Percentiles rank a stretch among this genome's conserved stretches.
Conservation (phyloP, 2,329 filamentous ascomycete genomes). For the Alternaria hordeiaustralica region DNA sequence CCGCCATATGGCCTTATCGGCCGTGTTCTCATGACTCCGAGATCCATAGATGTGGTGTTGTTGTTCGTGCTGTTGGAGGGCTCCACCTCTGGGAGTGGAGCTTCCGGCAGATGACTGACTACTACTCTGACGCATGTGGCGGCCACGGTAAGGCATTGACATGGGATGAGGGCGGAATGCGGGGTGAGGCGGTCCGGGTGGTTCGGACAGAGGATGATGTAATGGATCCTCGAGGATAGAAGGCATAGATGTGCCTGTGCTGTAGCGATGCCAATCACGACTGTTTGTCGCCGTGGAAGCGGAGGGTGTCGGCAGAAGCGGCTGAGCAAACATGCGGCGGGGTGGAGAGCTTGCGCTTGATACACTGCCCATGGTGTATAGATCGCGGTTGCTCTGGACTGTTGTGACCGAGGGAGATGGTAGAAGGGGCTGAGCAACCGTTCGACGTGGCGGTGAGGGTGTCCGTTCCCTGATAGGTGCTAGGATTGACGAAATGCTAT, state of each 20-base stretch:
- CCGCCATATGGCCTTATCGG: slow-evolving; percentile 62
- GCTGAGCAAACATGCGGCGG: slow-evolving; percentile 31
- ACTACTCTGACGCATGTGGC: slow-evolving; percentile 1
- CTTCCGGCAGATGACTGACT: slow-evolving; percentile 7
- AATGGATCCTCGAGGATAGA: slow-evolving; percentile 41
- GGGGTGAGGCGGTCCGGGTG: slow-evolving; percentile 22
- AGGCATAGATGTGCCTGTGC: slow-evolving; percentile 38
- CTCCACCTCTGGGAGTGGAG: slow-evolving; percentile 16
- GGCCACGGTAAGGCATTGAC: neutral
- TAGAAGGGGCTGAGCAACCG: slow-evolving; percentile 38
- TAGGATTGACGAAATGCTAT: slow-evolving; percentile 31
- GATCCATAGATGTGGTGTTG: slow-evolving; percentile 40
- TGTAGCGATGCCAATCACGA: slow-evolving; percentile 27
- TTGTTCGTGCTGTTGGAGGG: slow-evolving; percentile 39
- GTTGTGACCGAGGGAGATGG: slow-evolving; percentile 41
- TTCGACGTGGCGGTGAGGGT: slow-evolving; percentile 26
- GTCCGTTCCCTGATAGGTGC: slow-evolving; percentile 32
- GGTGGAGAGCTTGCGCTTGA: slow-evolving; percentile 12
- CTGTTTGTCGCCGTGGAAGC: slow-evolving; percentile 35
- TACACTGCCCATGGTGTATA: slow-evolving; percentile 3
- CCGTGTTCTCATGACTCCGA: slow-evolving; percentile 57
- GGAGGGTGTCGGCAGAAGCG: slow-evolving; percentile 39
- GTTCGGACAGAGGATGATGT: slow-evolving; percentile 15
- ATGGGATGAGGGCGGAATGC: slow-evolving; percentile 20
- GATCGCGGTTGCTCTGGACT: slow-evolving; percentile 29